phyloP scores from a whole-genome alignment of 768 basidiomycete genomes.

The Rhizopogon rudus region DNA sequence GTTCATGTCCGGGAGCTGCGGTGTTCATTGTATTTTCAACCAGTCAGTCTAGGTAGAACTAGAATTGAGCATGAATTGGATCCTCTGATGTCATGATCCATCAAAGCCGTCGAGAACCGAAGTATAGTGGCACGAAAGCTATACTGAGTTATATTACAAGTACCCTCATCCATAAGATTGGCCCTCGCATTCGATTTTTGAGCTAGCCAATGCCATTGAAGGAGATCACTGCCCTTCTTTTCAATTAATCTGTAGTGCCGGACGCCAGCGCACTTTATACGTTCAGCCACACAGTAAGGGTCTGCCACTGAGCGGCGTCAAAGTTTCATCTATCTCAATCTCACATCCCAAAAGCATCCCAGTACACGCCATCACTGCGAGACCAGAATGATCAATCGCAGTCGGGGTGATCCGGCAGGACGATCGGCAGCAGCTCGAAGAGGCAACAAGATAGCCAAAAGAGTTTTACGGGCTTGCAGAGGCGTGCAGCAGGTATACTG shows the following conservation, averaged over 20 bases:
- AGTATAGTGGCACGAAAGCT: not conserved
- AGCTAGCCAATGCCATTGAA: not conserved
- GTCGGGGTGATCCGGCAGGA: not conserved
- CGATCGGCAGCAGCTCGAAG: not conserved
- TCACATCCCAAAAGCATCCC: not conserved
- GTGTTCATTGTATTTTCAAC: slow-evolving; percentile 3
- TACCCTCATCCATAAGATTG: not conserved
- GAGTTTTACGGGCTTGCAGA: not conserved
- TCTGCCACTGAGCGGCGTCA: not conserved
- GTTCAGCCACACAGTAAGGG: not conserved
- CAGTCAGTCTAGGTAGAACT: slow-evolving; percentile 11
- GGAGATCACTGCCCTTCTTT: not conserved
- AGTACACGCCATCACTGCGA: not conserved
- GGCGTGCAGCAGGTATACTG: not conserved
- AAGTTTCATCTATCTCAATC: slow-evolving; percentile 1
- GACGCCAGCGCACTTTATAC: not conserved
- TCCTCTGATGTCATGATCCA: not conserved
- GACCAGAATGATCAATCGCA: not conserved
- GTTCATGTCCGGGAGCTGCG: slow-evolving; percentile 20
- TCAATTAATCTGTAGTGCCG: not conserved
- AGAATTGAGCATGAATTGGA: slow-evolving; percentile 2
- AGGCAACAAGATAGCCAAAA: not conserved
- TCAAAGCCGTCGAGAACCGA: not conserved
- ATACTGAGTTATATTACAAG: not conserved
- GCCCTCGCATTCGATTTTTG: not conserved